Percentiles rank a stretch among this genome's conserved stretches.
Evolutionary conservation across 1,139 yeast genomes (phyloP).

Genomic region (Blastobotrys proliferans): DNA sequence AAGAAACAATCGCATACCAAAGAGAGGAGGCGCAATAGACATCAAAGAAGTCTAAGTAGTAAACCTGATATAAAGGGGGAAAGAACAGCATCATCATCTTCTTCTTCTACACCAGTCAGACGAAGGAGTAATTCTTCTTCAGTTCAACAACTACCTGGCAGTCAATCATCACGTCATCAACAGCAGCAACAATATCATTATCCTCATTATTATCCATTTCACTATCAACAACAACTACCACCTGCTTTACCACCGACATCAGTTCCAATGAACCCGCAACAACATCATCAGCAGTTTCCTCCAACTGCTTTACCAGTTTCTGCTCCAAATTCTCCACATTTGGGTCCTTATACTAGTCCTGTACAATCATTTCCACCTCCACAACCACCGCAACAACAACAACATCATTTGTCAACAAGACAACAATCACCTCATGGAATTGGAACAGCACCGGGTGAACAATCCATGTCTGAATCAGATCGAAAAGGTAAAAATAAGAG

Average conservation of each 20-base stretch:
- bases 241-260: background rate
- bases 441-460: background rate
- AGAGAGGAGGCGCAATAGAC: background rate
- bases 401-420: background rate
- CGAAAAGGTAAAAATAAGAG: conserved; percentile 21
- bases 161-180: background rate
- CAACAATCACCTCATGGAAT: background rate
- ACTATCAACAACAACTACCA: background rate
- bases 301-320: background rate
- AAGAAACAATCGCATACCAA: background rate
- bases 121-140: background rate
- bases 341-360: no score
- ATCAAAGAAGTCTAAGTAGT: background rate
- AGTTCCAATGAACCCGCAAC: background rate
- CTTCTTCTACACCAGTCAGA: background rate
- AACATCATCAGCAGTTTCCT: background rate
- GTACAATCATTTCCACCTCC: no score
- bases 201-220: background rate
- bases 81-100: conserved; percentile 5
- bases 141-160: background rate
- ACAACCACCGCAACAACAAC: background rate
- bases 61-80: background rate
- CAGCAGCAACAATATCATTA: conserved; percentile 4
- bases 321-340: background rate
- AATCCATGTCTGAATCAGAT: conserved; percentile 3